A percentile compares a stretch with the other conserved stretches of the same genome.
Evolutionary conservation across 2,329 filamentous ascomycete species (phyloP).

Genomic region (Microsporum audouinii): DNA sequence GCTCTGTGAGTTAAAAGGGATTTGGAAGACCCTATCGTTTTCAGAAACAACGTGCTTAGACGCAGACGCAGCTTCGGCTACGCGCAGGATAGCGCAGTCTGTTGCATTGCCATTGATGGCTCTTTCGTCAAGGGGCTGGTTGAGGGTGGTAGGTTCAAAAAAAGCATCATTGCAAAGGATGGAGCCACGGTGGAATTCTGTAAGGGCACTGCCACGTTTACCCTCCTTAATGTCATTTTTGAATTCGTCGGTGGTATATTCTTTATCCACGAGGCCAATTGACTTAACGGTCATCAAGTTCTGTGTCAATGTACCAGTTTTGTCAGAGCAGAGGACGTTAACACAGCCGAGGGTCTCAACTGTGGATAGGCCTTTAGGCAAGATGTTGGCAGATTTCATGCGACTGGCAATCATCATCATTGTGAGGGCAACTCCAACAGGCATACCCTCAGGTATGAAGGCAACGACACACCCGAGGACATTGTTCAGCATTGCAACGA

Average conservation of each 20-base stretch:
- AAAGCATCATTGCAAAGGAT: constrained; percentile 65
- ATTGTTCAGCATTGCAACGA: constrained; percentile 59
- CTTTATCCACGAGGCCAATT: constrained; percentile 33
- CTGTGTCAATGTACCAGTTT: constrained; percentile 49
- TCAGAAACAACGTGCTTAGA: constrained; percentile 49
- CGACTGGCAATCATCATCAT: constrained; percentile 65
- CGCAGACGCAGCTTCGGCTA: constrained; percentile 53
- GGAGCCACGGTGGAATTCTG: constrained; percentile 41
- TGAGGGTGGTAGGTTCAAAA: constrained; percentile 55
- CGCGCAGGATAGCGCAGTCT: constrained; percentile 60
- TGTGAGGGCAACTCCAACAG: constrained; percentile 57
- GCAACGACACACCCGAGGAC: constrained; percentile 63
- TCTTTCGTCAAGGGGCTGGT: constrained; percentile 48
- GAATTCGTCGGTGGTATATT: neutral
- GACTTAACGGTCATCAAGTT: constrained; percentile 57
- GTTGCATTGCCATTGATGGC: constrained; percentile 65
- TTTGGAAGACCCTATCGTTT: constrained; percentile 56
- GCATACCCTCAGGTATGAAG: constrained; percentile 64
- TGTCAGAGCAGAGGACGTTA: constrained; percentile 64
- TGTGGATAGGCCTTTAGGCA: constrained; percentile 70
- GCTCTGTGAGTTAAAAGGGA: constrained; percentile 72
- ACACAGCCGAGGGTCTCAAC: constrained; percentile 65
- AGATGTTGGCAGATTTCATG: constrained; percentile 64
- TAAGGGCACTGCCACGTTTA: constrained; percentile 45
- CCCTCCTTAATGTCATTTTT: constrained; percentile 42